Conservation (phyloP, 163 green algal genomes). For the Chloroidium sp. region DNA sequence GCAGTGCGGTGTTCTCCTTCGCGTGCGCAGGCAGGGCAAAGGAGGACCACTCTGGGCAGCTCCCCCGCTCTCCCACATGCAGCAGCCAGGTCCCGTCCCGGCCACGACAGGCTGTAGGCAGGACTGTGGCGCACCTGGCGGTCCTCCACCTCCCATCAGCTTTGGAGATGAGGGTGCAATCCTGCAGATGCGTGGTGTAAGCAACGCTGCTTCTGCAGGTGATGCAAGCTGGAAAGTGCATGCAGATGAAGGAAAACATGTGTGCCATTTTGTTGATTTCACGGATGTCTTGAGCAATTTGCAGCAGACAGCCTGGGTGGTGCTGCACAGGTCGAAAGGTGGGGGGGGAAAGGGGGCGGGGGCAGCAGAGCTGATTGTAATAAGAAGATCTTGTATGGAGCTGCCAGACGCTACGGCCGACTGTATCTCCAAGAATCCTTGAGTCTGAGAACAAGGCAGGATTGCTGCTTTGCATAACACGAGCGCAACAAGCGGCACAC, state of each 20-base stretch:
- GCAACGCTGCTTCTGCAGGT: conserved; percentile 1
- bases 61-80: conserved; percentile 2
- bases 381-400: not conserved
- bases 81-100: conserved; percentile 18
- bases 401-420: too few species aligned
- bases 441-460: not conserved
- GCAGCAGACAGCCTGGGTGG: not conserved
- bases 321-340: not conserved
- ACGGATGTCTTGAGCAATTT: too few species aligned
- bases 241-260: too few species aligned
- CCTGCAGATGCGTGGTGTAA: not conserved
- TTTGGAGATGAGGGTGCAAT: conserved; percentile 22
- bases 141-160: conserved; percentile 33
- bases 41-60: conserved; percentile 27
- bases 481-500: not conserved
- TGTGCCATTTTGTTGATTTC: too few species aligned
- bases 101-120: conserved; percentile 29
- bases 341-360: too few species aligned
- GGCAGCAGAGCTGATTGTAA: not conserved
- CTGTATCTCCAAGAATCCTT: too few species aligned
- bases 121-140: conserved; percentile 5
- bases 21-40: conserved; percentile 34
- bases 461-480: not conserved
- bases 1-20: conserved; percentile 38
- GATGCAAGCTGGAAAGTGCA: not conserved